Evolutionary conservation across 2,329 filamentous ascomycete genomes (phyloP), one percentile per base, ranked within the genome.

Genomic region (Coccinonectria pachysandricola): DNA sequence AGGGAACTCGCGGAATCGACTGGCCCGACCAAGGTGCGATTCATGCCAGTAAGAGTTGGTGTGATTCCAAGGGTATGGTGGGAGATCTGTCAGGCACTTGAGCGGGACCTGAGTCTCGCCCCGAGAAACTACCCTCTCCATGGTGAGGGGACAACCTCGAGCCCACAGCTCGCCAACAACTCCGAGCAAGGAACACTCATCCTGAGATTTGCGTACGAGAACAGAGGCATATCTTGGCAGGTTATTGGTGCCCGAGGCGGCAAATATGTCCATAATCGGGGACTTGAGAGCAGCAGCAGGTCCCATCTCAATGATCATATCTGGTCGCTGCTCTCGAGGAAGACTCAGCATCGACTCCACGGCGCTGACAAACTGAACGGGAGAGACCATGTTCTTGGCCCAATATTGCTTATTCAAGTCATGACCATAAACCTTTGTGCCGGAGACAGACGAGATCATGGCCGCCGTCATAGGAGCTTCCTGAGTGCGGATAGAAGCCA

Each of bases 11-110:
- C 64, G 53, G 30, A 63, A 58, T 3, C 65, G 57, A 23, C 57
- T 57, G 8, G 58, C 52, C 9, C 46, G 41, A 12, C 60, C 62
- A 3, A 65, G 40, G 20, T 64, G 59, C 2, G 62, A 63, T 32
- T 73, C 68, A 32, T 66, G 58, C 68, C 68, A 72, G 41, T 70
- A 68, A 1, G 43, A 49, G 14, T 57, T 64, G 14, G 51, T 46
- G 31, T 71, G 68, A 15, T 71, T 68, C 67, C 68, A 73, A 3
- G 63, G 57, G 32, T 72, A 72, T 1, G 57, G 52, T 2, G 69
- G 68, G 16, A 73, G 43, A 31, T 63, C 57, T 1, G 52, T 39
- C 3, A 71, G 46, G 12, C 57, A 57, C 27, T 48, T 50, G n/a
- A 42, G 41, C 4, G 19, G 27, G 6, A 16, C n/a, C 9, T 34